These are phyloP conservation scores for Acaromyces ingoldii DNA, from an alignment of 1,284 basidiomycete species.

Conservation along the genomic window DNA sequence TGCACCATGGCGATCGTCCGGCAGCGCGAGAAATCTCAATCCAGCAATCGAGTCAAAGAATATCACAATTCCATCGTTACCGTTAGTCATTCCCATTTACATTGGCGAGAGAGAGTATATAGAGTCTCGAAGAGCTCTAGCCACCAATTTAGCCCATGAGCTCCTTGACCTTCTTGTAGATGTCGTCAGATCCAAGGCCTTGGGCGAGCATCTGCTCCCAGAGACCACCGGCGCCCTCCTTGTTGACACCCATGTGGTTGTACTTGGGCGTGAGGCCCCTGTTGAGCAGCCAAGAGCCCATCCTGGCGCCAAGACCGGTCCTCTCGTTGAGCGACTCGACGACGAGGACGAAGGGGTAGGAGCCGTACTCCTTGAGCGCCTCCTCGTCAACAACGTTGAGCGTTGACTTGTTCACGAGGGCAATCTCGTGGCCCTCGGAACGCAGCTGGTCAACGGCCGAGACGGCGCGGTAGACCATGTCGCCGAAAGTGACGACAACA, in stretches of 20 bases:
- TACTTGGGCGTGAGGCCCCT: slow-evolving; percentile 72
- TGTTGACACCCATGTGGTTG: slow-evolving; percentile 67
- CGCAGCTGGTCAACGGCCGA: slow-evolving; percentile 71
- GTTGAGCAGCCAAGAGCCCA: slow-evolving; percentile 75
- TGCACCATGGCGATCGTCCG: too few relatives aligned
- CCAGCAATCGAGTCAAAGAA: too few relatives aligned
- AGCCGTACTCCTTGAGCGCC: slow-evolving; percentile 66
- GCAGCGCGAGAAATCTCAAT: too few relatives aligned
- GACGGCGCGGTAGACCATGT: slow-evolving; percentile 72
- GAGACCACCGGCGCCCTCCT: slow-evolving; percentile 76
- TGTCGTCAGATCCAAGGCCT: slow-evolving; percentile 23
- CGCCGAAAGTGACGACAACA: slow-evolving; percentile 62
- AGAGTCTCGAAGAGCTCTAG: too few relatives aligned
- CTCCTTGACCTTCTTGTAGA: slow-evolving; percentile 19
- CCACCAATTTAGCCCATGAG: too few relatives aligned
- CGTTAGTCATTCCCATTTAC: too few relatives aligned
- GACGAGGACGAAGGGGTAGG: slow-evolving; percentile 69
- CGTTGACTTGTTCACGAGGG: slow-evolving; percentile 75
- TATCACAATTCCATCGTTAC: too few relatives aligned
- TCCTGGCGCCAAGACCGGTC: slow-evolving; percentile 73
- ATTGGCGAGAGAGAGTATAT: too few relatives aligned
- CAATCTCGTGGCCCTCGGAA: slow-evolving; percentile 68
- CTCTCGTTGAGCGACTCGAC: slow-evolving; percentile 80
- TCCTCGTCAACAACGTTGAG: slow-evolving; percentile 75
- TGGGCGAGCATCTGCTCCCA: slow-evolving; percentile 58